Conservation (phyloP, 345 rosid genomes). For the Pistacia vera region DNA sequence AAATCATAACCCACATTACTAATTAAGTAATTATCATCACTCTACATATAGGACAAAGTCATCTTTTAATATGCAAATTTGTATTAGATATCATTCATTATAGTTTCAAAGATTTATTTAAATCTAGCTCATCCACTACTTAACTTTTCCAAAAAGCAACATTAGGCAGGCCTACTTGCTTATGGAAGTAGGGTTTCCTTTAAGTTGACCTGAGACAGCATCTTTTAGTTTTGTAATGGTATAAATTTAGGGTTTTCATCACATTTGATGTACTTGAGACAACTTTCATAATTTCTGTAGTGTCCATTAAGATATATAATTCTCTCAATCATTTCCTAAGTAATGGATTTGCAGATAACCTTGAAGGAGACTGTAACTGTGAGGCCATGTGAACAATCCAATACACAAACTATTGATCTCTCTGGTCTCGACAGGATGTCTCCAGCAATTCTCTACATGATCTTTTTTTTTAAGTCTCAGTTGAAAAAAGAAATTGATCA, state of each 20-base stretch:
- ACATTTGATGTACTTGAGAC: conserved; percentile 3
- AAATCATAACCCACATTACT: conserved; percentile 13
- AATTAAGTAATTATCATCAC: neutral
- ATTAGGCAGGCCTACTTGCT: conserved; percentile 5
- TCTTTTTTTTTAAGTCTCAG: conserved; percentile 13
- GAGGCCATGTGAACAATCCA: conserved; percentile 10
- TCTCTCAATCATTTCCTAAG: neutral
- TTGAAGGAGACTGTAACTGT: conserved; percentile 4
- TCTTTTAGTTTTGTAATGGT: neutral
- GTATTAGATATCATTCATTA: neutral
- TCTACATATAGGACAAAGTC: neutral
- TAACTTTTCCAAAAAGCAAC: neutral
- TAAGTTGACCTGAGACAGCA: neutral
- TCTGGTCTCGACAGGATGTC: conserved; percentile 22
- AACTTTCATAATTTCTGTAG: conserved; percentile 12
- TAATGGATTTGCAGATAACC: conserved; percentile 15
- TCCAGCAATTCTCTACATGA: conserved; percentile 21
- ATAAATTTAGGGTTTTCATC: conserved; percentile 13
- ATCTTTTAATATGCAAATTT: conserved; percentile 14
- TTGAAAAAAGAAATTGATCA: conserved; percentile 8
- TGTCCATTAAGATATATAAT: neutral
- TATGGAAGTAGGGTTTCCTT: conserved; percentile 7
- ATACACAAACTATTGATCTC: conserved; percentile 15
- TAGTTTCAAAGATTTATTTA: neutral
- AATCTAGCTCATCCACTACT: conserved; percentile 11